Base-by-base conservation (phyloP, 2,329 filamentous ascomycete genomes). In the Stachybotrys elegans region DNA sequence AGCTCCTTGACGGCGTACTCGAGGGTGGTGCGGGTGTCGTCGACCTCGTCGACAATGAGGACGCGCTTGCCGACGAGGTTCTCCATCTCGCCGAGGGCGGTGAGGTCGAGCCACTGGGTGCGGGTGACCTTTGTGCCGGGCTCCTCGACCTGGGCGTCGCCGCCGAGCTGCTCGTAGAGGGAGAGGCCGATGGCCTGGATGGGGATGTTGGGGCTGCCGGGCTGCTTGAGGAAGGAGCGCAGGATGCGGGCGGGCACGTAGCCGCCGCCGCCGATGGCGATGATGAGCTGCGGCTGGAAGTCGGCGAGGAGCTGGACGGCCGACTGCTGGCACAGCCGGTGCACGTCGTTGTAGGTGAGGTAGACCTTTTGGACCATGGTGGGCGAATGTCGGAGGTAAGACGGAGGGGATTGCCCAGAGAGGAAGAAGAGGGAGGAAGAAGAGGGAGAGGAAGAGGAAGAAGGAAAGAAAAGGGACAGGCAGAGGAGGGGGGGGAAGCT, bases 171-270 rank as follows among this genome's bases (percentile, higher is more conserved):
- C 72, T 98, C 93, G 76, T 98, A 98, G 44, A 98, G 84, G 19
- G 92, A 97, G 52, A 98, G 85, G 40, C 93, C 93, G 66, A 98
- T 98, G 52, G 93, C 93, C 78, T 98, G 93, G 69, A 98, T 98
- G 55, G 93, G 92, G 61, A 98, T 98, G 74, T 98, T 98, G 69
- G 90, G 83, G 50, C 76, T 79, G 56, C 86, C 88, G 48, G 88
- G 78, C 63, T 83, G 81, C 78, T 95, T 96, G 67, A 98, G 86
- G 77, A 98, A 98, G 17, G 93, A 97, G 51, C 93, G 88, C 52
- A 98, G 81, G 67, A 98, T 98, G 58, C 93, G 88, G 37, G 93
- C 93, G 49, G 93, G 93, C 32, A 98, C 90, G 69, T 96, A 98
- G 59, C 93, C 93, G 58, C 93, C 93, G 53, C 93, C 93, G 58